phyloP scores from a whole-genome alignment of 345 rosid species.

The Sapria himalayana region DNA sequence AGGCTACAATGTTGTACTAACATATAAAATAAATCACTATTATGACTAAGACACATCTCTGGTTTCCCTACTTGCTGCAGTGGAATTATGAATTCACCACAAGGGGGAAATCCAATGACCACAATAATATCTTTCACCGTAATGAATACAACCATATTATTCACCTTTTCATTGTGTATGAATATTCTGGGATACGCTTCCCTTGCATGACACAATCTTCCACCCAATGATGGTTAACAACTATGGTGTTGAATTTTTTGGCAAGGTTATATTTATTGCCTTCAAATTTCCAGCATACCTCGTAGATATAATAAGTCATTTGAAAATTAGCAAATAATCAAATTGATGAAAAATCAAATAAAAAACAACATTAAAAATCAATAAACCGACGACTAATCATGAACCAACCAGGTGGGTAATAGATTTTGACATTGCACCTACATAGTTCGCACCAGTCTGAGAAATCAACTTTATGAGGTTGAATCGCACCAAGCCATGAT shows the following conservation, averaged over 20 bases:
- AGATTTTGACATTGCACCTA: slow-evolving; percentile 50
- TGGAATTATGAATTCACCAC: too few species aligned
- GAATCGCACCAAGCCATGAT: slow-evolving; percentile 58
- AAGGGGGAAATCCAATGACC: background rate
- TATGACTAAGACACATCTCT: too few species aligned
- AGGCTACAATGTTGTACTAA: too few species aligned
- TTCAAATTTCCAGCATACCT: slow-evolving; percentile 76
- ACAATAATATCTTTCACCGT: background rate
- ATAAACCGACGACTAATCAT: background rate
- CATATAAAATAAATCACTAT: too few species aligned
- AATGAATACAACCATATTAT: background rate
- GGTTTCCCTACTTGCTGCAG: too few species aligned
- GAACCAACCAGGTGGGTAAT: slow-evolving; percentile 55
- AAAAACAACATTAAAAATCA: background rate
- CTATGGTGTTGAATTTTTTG: slow-evolving; percentile 22
- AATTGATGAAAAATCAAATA: slow-evolving; percentile 1
- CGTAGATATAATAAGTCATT: too few species aligned
- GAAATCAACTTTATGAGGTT: slow-evolving; percentile 69
- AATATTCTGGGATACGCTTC: slow-evolving; percentile 34
- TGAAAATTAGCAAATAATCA: background rate
- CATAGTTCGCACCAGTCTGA: slow-evolving; percentile 50
- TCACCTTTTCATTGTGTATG: slow-evolving; percentile 46
- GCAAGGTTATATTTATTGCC: slow-evolving; percentile 56
- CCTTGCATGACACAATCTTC: slow-evolving; percentile 57
- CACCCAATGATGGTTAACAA: slow-evolving; percentile 73